Percentiles rank a stretch among this genome's conserved stretches.
These are phyloP conservation scores for Stachybotrys chlorohalonatus DNA, from an alignment of 2,329 filamentous ascomycete species.

Conservation along the genomic window DNA sequence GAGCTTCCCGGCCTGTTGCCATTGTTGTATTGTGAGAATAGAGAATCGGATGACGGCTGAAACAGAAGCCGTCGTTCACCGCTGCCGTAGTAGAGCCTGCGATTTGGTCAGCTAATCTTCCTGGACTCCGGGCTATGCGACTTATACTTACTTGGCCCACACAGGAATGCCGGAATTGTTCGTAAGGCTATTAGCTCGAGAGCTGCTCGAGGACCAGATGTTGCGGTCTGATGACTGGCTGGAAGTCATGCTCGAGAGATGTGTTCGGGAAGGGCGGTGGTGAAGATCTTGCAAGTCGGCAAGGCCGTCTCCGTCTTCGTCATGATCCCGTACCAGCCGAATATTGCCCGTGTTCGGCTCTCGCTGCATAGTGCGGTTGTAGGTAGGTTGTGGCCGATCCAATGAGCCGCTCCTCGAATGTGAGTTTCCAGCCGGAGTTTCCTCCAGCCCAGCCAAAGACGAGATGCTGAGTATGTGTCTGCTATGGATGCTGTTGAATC, in stretches of 20 bases:
- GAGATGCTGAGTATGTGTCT: constrained; percentile 50
- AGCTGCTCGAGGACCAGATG: constrained; percentile 42
- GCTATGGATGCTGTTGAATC: constrained; percentile 40
- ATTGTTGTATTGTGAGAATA: constrained; percentile 32
- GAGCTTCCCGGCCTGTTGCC: constrained; percentile 39
- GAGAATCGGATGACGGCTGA: constrained; percentile 33
- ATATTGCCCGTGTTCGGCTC: constrained; percentile 23
- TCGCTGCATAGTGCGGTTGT: constrained; percentile 27
- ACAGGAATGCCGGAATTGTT: constrained; percentile 35
- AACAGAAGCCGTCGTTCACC: constrained; percentile 49
- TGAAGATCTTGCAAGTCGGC: constrained; percentile 48
- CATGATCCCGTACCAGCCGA: constrained; percentile 45
- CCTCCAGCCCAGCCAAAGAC: constrained; percentile 36
- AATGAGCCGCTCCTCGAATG: constrained; percentile 36
- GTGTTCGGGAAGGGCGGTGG: constrained; percentile 43
- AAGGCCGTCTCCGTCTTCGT: constrained; percentile 56
- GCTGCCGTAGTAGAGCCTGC: constrained; percentile 61
- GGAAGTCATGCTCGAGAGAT: constrained; percentile 42
- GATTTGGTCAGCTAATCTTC: background rate
- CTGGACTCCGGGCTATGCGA: background rate
- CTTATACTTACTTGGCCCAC: constrained; percentile 39
- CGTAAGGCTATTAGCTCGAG: constrained; percentile 33
- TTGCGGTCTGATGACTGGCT: constrained; percentile 41
- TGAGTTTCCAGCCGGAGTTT: constrained; percentile 22
- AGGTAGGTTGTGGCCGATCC: constrained; percentile 38